phyloP scores from a whole-genome alignment of 2,329 filamentous ascomycete genomes.

The Botryotinia narcissicola region DNA sequence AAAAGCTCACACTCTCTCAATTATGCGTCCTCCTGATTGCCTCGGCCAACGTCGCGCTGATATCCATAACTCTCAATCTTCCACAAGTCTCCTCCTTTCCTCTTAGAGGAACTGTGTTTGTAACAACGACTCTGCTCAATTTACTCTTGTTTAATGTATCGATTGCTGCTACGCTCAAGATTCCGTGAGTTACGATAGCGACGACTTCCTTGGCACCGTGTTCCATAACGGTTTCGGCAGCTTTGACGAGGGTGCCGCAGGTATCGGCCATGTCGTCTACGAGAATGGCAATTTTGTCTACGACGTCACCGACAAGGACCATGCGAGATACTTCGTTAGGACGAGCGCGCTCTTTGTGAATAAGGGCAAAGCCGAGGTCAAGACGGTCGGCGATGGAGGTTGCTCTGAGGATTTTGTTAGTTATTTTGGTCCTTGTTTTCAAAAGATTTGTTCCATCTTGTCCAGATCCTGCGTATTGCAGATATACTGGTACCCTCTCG shows the following conservation, averaged over 20 bases:
- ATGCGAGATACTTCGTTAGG: constrained; percentile 89
- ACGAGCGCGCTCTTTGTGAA: constrained; percentile 94
- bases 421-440: background rate
- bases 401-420: constrained; percentile 50
- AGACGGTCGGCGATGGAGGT: constrained; percentile 91
- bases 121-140: constrained; percentile 78
- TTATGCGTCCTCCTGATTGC: constrained; percentile 69
- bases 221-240: constrained; percentile 81
- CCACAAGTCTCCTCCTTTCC: constrained; percentile 77
- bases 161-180: constrained; percentile 83
- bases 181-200: constrained; percentile 93
- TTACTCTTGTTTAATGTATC: constrained; percentile 68
- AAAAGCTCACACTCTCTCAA: constrained; percentile 63
- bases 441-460: too few species aligned
- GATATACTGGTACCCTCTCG: background rate
- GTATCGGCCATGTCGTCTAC: constrained; percentile 99
- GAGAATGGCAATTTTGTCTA: constrained; percentile 87
- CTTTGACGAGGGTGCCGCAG: constrained; percentile 84
- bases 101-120: constrained; percentile 80
- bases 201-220: constrained; percentile 86
- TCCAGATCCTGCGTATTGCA: background rate
- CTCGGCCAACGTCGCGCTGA: constrained; percentile 78
- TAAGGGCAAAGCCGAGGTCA: constrained; percentile 87
- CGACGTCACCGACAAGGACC: constrained; percentile 93
- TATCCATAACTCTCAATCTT: constrained; percentile 86